Evolutionary conservation across 306 rosid genomes (phyloP).

Genomic region (Hippophae rhamnoides): DNA sequence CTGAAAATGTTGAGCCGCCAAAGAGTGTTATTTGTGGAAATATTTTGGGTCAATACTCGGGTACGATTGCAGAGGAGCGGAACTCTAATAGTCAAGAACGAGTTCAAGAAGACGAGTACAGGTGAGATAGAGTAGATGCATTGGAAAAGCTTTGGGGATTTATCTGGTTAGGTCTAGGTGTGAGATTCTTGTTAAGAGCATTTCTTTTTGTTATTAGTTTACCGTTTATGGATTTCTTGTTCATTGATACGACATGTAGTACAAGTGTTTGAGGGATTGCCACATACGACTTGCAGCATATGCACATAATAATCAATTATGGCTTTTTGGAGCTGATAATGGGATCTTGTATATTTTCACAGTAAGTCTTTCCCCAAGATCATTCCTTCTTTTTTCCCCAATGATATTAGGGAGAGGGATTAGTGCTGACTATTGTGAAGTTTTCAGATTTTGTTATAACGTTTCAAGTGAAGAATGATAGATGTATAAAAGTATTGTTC

Average conservation of each 20-base stretch:
- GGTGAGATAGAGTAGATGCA: conserved; percentile 30
- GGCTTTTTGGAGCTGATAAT: background rate
- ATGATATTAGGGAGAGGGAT: no score
- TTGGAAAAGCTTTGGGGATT: background rate
- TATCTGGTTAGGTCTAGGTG: no score
- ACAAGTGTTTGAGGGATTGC: background rate
- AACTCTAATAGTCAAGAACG: conserved; percentile 9
- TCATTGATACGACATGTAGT: background rate
- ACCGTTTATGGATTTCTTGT: background rate
- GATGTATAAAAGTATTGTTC: no score
- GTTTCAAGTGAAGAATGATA: no score
- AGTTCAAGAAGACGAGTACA: conserved; percentile 18
- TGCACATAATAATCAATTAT: background rate
- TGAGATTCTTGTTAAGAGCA: background rate
- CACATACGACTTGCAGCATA: background rate
- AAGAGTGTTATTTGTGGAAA: background rate
- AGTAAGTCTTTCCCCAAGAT: no score
- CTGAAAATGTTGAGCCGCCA: conserved; percentile 9
- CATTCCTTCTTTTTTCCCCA: no score
- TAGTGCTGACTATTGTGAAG: no score
- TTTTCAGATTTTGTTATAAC: no score
- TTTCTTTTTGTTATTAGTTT: background rate
- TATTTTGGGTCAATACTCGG: conserved; percentile 22
- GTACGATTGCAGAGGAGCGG: conserved; percentile 16
- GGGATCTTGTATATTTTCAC: background rate